Base-by-base conservation (phyloP, 1,139 yeast species). In the Candida tunisiensis region DNA sequence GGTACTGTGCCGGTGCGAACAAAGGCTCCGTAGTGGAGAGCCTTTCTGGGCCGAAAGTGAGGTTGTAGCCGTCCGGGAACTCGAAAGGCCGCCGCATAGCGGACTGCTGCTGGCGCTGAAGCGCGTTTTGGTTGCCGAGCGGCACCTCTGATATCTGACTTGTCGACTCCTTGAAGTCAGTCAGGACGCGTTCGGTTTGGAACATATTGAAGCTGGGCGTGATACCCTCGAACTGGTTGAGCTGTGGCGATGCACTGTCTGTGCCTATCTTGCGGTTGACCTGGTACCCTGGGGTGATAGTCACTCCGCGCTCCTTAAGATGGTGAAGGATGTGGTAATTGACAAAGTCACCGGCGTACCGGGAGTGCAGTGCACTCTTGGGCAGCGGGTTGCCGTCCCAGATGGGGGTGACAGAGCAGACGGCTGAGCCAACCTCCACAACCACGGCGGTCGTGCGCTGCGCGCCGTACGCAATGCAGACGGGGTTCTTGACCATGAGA, bases 401-500 rank as follows among this genome's bases (percentile, higher is more conserved):
- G 5, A 88, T 93, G 0, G 99, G 96, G 2, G 93, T 75, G 3
- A 79, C 93, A 32, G 85, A 72, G 14, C 74, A 44, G 11, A 43
- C 47, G 5, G 48, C 38, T 13, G 52, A 40, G 19, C 55, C 57
- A 11, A 49, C 40, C 31, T 49, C 52, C 11, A 51, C 47, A 8
- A 49, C 46, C 10, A 51, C 34, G 58, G 55, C 51, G n/a, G 52
- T 51, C 9, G 57, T 46, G 9, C 47, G 37, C 13, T 47, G 44
- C 7, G 47, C 36, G 25, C 47, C 54, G 30, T 50, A 51, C 1
- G 96, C 79, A 1, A 83, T 75, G 53, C 94, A 80, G 0, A 93
- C 72, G 12, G 96, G 93, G 5, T 74, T 64, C 37, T 83, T 75
- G 18, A 85, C 82, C 24, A 82, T 53, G 43, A 78, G 83, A 38